phyloP scores from a whole-genome alignment of 2,329 filamentous ascomycete species.

The Catunica adiposa region DNA sequence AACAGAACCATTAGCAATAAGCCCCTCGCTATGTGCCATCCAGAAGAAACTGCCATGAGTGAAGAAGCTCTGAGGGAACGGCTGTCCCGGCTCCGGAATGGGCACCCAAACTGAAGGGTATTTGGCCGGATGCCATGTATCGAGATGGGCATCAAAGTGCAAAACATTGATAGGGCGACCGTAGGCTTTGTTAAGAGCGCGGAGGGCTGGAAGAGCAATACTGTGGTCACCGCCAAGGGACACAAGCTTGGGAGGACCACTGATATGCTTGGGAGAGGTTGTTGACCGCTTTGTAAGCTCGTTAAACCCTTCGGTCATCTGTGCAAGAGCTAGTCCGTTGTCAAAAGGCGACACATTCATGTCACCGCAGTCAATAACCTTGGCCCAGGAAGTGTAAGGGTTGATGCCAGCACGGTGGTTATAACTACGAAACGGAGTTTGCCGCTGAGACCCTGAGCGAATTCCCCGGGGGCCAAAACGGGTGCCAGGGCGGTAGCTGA shows the following conservation, averaged over 20 bases:
- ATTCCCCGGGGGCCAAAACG: constrained; percentile 82
- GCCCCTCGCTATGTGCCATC: constrained; percentile 64
- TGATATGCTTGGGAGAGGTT: constrained; percentile 17
- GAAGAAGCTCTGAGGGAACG: constrained; percentile 37
- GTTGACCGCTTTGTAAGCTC: constrained; percentile 40
- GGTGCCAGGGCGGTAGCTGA: constrained; percentile 53
- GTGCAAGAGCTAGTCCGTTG: constrained; percentile 61
- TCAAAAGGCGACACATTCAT: constrained; percentile 78
- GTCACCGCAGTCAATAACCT: constrained; percentile 75
- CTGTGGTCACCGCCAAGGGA: constrained; percentile 61
- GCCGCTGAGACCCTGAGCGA: constrained; percentile 63
- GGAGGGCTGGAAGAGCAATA: constrained; percentile 50
- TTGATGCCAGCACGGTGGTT: constrained; percentile 72
- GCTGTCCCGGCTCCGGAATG: constrained; percentile 21
- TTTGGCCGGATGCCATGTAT: constrained; percentile 70
- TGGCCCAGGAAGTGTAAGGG: constrained; percentile 65
- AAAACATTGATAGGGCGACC: constrained; percentile 49
- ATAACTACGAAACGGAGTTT: constrained; percentile 61
- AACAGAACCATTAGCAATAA: constrained; percentile 59
- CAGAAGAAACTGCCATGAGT: constrained; percentile 89
- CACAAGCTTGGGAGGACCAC: constrained; percentile 37
- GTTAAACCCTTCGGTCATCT: constrained; percentile 69
- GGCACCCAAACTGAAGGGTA: constrained; percentile 62
- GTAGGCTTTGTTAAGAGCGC: constrained; percentile 47
- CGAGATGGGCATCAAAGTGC: constrained; percentile 63